phyloP scores from a whole-genome alignment of 306 rosid genomes.

The Rosa multiflora region DNA sequence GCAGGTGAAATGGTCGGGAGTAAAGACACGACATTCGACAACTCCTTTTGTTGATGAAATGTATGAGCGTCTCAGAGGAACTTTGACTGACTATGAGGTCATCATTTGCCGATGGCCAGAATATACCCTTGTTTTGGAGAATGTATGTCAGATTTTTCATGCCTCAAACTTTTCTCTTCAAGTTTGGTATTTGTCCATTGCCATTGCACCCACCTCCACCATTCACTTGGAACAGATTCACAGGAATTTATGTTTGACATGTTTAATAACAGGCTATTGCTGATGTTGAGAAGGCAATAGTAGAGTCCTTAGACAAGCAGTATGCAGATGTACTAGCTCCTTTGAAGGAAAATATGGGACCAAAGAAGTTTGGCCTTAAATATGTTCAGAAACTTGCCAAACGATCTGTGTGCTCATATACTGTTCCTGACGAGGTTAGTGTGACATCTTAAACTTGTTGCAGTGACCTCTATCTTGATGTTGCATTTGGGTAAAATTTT shows the following conservation, averaged over 20 bases:
- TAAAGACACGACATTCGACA: slow-evolving; percentile 86
- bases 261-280: slow-evolving; percentile 69
- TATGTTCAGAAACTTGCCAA: slow-evolving; percentile 96
- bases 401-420: slow-evolving; percentile 59
- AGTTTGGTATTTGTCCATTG: neutral
- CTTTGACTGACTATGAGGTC: slow-evolving; percentile 80
- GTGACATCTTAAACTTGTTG: slow-evolving; percentile 14
- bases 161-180: neutral
- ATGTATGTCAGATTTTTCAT: slow-evolving; percentile 52
- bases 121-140: slow-evolving; percentile 73
- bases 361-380: slow-evolving; percentile 95
- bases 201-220: neutral
- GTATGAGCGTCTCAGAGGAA: slow-evolving; percentile 87
- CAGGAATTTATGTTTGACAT: slow-evolving; percentile 3
- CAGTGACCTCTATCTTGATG: slow-evolving; percentile 14
- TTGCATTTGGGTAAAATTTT: slow-evolving; percentile 19
- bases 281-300: slow-evolving; percentile 79
- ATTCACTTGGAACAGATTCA: slow-evolving; percentile 1
- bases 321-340: slow-evolving; percentile 93
- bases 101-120: slow-evolving; percentile 99
- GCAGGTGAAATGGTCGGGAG: slow-evolving; percentile 99
- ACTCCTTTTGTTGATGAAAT: slow-evolving; percentile 98
- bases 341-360: slow-evolving; percentile 75
- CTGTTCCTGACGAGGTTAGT: slow-evolving; percentile 83
- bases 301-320: slow-evolving; percentile 92